Percentiles rank a stretch among this genome's conserved stretches.
phyloP scores from a whole-genome alignment of 2,329 filamentous ascomycete species.

The Salinomyces thailandicus region DNA sequence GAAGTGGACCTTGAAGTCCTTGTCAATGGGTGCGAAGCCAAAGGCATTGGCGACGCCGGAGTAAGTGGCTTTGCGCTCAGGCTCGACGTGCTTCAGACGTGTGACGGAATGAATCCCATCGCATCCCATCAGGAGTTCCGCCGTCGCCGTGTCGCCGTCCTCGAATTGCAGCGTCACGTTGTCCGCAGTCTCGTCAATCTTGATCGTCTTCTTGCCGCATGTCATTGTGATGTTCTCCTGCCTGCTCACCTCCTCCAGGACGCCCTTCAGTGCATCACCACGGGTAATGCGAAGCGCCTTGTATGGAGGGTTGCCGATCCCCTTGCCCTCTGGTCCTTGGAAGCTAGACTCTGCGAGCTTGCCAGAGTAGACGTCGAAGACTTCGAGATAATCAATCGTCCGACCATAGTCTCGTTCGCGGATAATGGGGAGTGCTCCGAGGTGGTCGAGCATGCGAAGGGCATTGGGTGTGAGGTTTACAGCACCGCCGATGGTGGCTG shows the following conservation, averaged over 20 bases:
- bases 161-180: slow-evolving; percentile 28
- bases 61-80: slow-evolving; percentile 32
- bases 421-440: slow-evolving; percentile 28
- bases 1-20: slow-evolving; percentile 30
- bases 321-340: slow-evolving; percentile 32
- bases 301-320: slow-evolving; percentile 35
- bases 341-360: slow-evolving; percentile 36
- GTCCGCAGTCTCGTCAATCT: slow-evolving; percentile 29
- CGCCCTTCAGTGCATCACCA: slow-evolving; percentile 34
- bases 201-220: slow-evolving; percentile 33
- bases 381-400: slow-evolving; percentile 34
- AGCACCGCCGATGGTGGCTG: slow-evolving; percentile 37
- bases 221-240: slow-evolving; percentile 32
- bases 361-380: slow-evolving; percentile 35
- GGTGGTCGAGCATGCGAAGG: slow-evolving; percentile 29
- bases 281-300: slow-evolving; percentile 35
- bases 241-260: slow-evolving; percentile 31
- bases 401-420: slow-evolving; percentile 30
- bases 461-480: slow-evolving; percentile 41
- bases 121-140: slow-evolving; percentile 27
- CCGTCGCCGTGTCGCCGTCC: slow-evolving; percentile 24
- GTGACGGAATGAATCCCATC: slow-evolving; percentile 32
- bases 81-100: slow-evolving; percentile 36
- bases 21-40: slow-evolving; percentile 32
- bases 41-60: slow-evolving; percentile 38